Conservation (phyloP, 768 basidiomycete genomes). For the Lactarius deliciosus region DNA sequence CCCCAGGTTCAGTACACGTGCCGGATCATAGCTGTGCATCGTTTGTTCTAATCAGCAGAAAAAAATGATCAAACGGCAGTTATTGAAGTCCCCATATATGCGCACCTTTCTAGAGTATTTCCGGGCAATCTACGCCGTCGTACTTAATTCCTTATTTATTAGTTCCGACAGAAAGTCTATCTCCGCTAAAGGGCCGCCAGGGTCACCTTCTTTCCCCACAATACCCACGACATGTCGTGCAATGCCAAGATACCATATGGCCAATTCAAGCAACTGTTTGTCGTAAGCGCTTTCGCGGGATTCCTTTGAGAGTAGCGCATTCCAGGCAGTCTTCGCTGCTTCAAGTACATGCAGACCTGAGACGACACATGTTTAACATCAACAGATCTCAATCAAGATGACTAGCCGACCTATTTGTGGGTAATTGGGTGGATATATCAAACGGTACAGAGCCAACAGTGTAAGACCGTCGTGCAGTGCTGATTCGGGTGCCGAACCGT, state of each 20-base stretch:
- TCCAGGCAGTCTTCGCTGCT: slow-evolving; percentile 77
- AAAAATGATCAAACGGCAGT: neutral
- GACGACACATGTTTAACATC: neutral
- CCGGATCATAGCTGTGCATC: neutral
- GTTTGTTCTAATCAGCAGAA: neutral
- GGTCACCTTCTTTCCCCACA: slow-evolving; percentile 26
- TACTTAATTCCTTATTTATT: slow-evolving; percentile 10
- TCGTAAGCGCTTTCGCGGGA: neutral
- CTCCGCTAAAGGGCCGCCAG: slow-evolving; percentile 20
- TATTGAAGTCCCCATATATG: neutral
- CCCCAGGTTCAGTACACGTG: neutral
- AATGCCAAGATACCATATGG: slow-evolving; percentile 15
- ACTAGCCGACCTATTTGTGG: slow-evolving; percentile 70
- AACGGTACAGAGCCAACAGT: slow-evolving; percentile 61
- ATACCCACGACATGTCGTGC: slow-evolving; percentile 2
- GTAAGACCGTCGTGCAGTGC: slow-evolving; percentile 57
- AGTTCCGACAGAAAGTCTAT: slow-evolving; percentile 16
- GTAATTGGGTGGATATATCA: slow-evolving; percentile 74
- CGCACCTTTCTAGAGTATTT: neutral
- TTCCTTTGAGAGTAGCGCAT: slow-evolving; percentile 45
- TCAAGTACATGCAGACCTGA: slow-evolving; percentile 76
- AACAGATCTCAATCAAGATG: neutral
- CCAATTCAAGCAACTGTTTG: slow-evolving; percentile 2
- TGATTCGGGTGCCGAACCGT: slow-evolving; percentile 54
- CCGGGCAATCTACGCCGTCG: slow-evolving; percentile 32